phyloP scores from a whole-genome alignment of 2,329 filamentous ascomycete genomes.

The Delphinella strobiligena region DNA sequence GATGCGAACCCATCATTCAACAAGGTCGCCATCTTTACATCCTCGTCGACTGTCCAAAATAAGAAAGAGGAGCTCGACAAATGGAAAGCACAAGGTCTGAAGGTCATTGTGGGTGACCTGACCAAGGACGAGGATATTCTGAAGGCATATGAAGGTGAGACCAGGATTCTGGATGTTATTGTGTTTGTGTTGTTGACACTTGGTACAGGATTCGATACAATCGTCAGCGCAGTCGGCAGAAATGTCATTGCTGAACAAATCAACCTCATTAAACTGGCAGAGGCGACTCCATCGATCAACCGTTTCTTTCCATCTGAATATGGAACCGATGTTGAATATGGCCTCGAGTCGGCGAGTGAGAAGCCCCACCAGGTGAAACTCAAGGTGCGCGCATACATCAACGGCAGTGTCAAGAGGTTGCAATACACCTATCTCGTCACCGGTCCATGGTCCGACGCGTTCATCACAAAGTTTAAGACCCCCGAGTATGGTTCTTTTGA shows the following conservation, averaged over 20 bases:
- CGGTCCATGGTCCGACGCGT: conserved; percentile 56
- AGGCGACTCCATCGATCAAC: conserved; percentile 39
- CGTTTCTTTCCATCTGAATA: conserved; percentile 60
- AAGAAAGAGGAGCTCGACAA: conserved; percentile 39
- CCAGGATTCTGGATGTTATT: too few species aligned
- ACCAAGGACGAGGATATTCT: conserved; percentile 39
- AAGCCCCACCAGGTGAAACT: conserved; percentile 60
- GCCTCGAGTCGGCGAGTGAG: conserved; percentile 41
- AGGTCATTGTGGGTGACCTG: conserved; percentile 46
- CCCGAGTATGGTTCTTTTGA: conserved; percentile 46
- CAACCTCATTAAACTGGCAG: conserved; percentile 48
- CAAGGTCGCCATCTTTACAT: conserved; percentile 46
- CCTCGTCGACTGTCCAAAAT: conserved; percentile 34
- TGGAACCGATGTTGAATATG: conserved; percentile 53
- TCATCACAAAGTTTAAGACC: conserved; percentile 32
- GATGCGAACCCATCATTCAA: conserved; percentile 33
- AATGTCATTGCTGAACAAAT: conserved; percentile 50
- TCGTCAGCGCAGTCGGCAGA: conserved; percentile 54
- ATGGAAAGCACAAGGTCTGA: conserved; percentile 35
- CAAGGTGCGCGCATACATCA: conserved; percentile 50
- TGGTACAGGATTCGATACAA: conserved; percentile 51
- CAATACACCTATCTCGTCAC: conserved; percentile 58
- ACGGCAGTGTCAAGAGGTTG: conserved; percentile 40
- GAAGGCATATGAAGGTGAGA: conserved; percentile 42
- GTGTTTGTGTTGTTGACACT: too few species aligned